These are phyloP conservation scores for Apiospora pterosperma DNA, from an alignment of 2,329 filamentous ascomycete genomes.

Conservation along the genomic window DNA sequence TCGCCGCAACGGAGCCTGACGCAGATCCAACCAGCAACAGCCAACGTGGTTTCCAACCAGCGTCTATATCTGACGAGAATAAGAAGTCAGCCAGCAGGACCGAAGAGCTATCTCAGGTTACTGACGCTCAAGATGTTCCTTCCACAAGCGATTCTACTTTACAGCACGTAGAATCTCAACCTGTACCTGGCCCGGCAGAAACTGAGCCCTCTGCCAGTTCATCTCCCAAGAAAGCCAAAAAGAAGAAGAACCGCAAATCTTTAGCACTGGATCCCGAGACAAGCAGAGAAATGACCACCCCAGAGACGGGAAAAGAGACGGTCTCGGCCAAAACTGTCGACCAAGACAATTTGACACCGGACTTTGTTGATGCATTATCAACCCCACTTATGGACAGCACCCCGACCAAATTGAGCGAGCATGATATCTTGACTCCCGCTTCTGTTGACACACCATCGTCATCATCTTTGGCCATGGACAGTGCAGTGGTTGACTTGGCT, in stretches of 20 bases:
- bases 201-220: background rate
- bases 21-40: background rate
- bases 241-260: slow-evolving; percentile 18
- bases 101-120: background rate
- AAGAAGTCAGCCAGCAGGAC: background rate
- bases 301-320: background rate
- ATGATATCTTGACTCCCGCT: background rate
- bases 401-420: background rate
- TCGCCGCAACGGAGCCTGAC: background rate
- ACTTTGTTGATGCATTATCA: background rate
- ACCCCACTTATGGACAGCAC: background rate
- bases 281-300: background rate
- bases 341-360: background rate
- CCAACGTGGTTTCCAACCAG: background rate
- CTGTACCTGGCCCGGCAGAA: background rate
- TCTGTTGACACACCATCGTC: background rate
- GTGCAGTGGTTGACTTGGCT: background rate
- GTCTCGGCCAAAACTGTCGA: background rate
- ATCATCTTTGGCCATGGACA: background rate
- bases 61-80: background rate
- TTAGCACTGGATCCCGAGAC: slow-evolving; percentile 10
- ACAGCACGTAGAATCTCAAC: background rate
- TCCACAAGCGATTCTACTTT: background rate
- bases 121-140: background rate
- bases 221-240: slow-evolving; percentile 16